Conservation (phyloP, 805 yeast genomes). For the Suhomyces pyralidae region DNA sequence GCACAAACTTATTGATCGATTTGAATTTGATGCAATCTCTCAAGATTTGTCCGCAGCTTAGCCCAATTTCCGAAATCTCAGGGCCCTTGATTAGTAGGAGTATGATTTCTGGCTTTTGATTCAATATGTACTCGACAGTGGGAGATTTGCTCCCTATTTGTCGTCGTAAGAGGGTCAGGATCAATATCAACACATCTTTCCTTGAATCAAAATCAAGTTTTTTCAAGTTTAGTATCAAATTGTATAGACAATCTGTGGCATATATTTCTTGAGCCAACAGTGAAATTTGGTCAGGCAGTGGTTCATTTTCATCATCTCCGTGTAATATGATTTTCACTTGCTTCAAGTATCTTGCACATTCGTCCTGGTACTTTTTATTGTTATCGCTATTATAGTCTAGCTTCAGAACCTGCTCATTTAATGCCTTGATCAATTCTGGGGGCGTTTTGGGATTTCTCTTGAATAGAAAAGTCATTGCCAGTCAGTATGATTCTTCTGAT, state of each 20-base stretch:
- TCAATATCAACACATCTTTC: constrained; percentile 73
- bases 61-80: constrained; percentile 67
- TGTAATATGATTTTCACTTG: constrained; percentile 65
- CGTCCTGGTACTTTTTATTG: constrained; percentile 61
- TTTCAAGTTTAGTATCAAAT: constrained; percentile 56
- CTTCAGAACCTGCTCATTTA: constrained; percentile 70
- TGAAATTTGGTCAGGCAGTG: constrained; percentile 70
- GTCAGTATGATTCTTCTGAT: background rate
- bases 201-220: constrained; percentile 85
- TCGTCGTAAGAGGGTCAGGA: constrained; percentile 73
- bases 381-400: constrained; percentile 46
- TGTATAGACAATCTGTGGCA: constrained; percentile 62
- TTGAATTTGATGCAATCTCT: constrained; percentile 85
- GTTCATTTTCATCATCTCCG: constrained; percentile 65
- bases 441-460: constrained; percentile 90
- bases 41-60: constrained; percentile 72
- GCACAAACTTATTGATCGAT: constrained; percentile 55
- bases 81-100: constrained; percentile 65
- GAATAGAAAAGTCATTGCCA: constrained; percentile 85
- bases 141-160: constrained; percentile 75
- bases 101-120: constrained; percentile 61
- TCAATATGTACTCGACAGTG: constrained; percentile 76
- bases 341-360: constrained; percentile 58
- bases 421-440: constrained; percentile 70
- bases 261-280: constrained; percentile 78